Evolutionary conservation across 805 yeast genomes (phyloP), one percentile per base, ranked within the genome.

Genomic region (Saccharomycopsis babjevae): DNA sequence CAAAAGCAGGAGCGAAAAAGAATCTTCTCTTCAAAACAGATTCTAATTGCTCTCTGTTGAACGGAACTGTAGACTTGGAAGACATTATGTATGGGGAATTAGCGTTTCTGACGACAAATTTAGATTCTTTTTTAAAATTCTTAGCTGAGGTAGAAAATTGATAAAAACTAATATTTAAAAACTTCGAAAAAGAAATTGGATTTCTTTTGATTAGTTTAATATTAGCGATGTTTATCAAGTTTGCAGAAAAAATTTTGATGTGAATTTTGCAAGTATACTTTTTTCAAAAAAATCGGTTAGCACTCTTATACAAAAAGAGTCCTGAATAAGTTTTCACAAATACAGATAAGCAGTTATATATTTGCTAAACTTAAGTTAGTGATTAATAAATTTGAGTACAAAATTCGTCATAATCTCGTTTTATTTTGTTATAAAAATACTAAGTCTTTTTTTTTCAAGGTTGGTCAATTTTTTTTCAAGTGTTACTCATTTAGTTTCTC

Each of bases 1-100:
- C 99, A 70, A 94, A 94, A 40, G 98, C 86, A 66, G 99, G 99
- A 18, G 98, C 97, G 73, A 83, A 96, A 77, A 94, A 94, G 79
- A 94, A 94, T 73, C 99, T 84, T 74, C 97, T 86, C 75, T 93
- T 94, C 69, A 94, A 79, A 62, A 92, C 89, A 73, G 88, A 85
- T 75, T 94, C 99, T 70, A 94, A 79, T 66, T 82, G 79, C 66
- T 94, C 99, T 74, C 99, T 88, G 68, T 82, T 83, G 72, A 93
- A 88, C 15, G 62, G 61, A 13, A 54, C 61, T 11, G 57, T 54
- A 18, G 59, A 43, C 15, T 62, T 20, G 32, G 56, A 40, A 5
- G 62, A 54, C 64, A 62, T 62, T 25, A 62, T 59, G 16, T 39
- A 16, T 20, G 59, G 59, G 7, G 57, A 50, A 46, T 28, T 46